These are phyloP conservation scores for Cylindrotheca closterium DNA, from an alignment of 108 stramenopile species.

Conservation along the genomic window DNA sequence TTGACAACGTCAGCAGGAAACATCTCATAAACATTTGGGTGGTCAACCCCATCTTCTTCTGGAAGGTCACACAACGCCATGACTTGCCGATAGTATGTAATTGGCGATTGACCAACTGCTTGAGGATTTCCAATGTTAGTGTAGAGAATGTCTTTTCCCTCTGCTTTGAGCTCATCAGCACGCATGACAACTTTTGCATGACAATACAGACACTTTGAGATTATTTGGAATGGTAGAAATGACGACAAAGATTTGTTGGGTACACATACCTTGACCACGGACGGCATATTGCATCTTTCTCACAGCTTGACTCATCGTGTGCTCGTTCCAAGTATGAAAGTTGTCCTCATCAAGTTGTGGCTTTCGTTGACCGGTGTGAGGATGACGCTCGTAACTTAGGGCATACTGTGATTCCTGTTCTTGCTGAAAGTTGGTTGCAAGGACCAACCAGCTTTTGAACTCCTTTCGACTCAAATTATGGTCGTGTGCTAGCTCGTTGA, in stretches of 20 bases:
- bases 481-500: slow-evolving; percentile 20
- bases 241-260: neutral
- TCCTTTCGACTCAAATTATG: slow-evolving; percentile 13
- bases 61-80: slow-evolving; percentile 77
- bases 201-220: too few species aligned
- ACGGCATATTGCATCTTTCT: slow-evolving; percentile 63
- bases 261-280: too few species aligned
- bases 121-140: slow-evolving; percentile 98
- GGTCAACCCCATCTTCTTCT: slow-evolving; percentile 62
- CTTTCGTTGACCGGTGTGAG: slow-evolving; percentile 37
- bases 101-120: slow-evolving; percentile 82
- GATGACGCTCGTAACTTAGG: slow-evolving; percentile 25
- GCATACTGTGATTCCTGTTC: slow-evolving; percentile 39
- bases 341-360: neutral
- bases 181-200: slow-evolving; percentile 61
- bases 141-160: slow-evolving; percentile 62
- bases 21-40: slow-evolving; percentile 51
- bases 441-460: slow-evolving; percentile 61
- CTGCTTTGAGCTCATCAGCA: slow-evolving; percentile 46
- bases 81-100: slow-evolving; percentile 91
- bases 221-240: neutral
- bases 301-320: slow-evolving; percentile 35
- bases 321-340: slow-evolving; percentile 32
- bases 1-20: slow-evolving; percentile 73
- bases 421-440: slow-evolving; percentile 53